A percentile compares a stretch with the other conserved stretches of the same genome.
phyloP scores from a whole-genome alignment of 2,329 filamentous ascomycete genomes.

The Aspergillus novofumigatus region DNA sequence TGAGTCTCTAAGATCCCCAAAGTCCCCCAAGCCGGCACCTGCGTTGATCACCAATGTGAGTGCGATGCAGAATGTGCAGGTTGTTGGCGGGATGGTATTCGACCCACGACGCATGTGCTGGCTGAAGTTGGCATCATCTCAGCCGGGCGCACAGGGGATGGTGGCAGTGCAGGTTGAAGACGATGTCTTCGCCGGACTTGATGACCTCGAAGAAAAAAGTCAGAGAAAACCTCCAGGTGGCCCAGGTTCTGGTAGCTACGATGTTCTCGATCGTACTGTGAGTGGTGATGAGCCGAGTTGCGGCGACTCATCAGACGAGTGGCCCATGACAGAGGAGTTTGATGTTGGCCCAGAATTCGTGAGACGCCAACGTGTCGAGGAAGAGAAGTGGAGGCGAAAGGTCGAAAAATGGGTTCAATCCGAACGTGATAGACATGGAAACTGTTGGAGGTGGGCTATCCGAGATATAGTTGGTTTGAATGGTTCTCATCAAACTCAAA shows the following conservation, averaged over 20 bases:
- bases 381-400: slow-evolving; percentile 83
- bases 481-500: slow-evolving; percentile 10
- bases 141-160: slow-evolving; percentile 27
- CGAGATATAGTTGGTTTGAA: slow-evolving; percentile 42
- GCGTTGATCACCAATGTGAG: slow-evolving; percentile 91
- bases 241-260: slow-evolving; percentile 21
- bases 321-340: slow-evolving; percentile 91
- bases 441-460: slow-evolving; percentile 74
- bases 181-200: slow-evolving; percentile 91
- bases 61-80: slow-evolving; percentile 78
- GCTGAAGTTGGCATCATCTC: slow-evolving; percentile 68
- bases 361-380: slow-evolving; percentile 81
- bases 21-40: slow-evolving; percentile 42
- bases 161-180: slow-evolving; percentile 74
- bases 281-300: slow-evolving; percentile 39
- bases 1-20: slow-evolving; percentile 50
- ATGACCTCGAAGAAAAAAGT: slow-evolving; percentile 72
- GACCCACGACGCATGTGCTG: slow-evolving; percentile 97
- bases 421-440: slow-evolving; percentile 44
- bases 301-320: slow-evolving; percentile 59
- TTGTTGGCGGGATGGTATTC: slow-evolving; percentile 97
- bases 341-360: slow-evolving; percentile 96
- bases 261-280: slow-evolving; percentile 23
- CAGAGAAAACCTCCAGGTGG: slow-evolving; percentile 17
- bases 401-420: slow-evolving; percentile 77